phyloP scores from a whole-genome alignment of 148 eudicot genomes.

The Fallopia convolvulus region DNA sequence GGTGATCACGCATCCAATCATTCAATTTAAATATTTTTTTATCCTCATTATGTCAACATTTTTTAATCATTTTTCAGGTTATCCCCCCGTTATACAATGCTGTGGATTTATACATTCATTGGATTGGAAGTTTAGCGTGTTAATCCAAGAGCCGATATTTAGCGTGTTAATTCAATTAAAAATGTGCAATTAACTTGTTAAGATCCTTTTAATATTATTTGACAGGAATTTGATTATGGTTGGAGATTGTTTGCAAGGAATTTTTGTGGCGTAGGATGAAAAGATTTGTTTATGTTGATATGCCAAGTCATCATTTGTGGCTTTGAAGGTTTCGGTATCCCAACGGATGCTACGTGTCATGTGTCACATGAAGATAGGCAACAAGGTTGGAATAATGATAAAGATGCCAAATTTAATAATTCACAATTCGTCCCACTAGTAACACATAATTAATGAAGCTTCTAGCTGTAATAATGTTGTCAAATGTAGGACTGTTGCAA shows the following conservation, averaged over 20 bases:
- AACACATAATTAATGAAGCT: neutral
- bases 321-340: neutral
- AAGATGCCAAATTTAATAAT: neutral
- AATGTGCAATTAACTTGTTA: neutral
- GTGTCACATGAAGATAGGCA: neutral
- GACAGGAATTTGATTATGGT: neutral
- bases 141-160: too few species aligned
- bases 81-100: neutral
- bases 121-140: neutral
- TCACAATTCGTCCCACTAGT: neutral
- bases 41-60: conserved; percentile 7
- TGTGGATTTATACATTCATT: neutral
- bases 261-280: neutral
- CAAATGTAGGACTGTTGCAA: neutral
- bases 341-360: conserved; percentile 1
- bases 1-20: conserved; percentile 3
- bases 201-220: neutral
- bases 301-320: conserved; percentile 4
- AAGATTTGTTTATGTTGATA: neutral
- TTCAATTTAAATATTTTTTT: neutral
- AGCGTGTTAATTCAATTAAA: too few species aligned
- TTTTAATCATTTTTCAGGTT: neutral
- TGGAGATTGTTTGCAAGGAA: neutral
- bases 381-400: neutral
- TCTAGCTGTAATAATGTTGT: neutral